Base-by-base conservation (phyloP, 306 rosid genomes). In the Astragalus glycyphyllos region DNA sequence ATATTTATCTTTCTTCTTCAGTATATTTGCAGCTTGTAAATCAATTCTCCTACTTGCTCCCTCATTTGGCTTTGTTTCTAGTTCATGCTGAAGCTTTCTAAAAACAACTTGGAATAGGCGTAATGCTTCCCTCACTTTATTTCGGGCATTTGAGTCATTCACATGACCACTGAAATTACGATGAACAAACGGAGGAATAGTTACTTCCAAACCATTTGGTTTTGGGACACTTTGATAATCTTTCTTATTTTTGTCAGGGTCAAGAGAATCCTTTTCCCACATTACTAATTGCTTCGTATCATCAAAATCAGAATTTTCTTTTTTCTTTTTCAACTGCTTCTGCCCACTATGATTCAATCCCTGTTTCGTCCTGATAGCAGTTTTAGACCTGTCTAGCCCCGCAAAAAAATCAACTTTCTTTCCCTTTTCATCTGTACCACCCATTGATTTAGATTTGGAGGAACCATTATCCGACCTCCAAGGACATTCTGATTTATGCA, bases 71-170 rank as follows among this genome's bases (percentile, higher is more conserved):
- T 84, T 82, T 17, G 87, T 83, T 83, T 93, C 98, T 20, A 80
- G 79, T 85, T 86, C 96, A 58, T 80, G 97, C 81, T 86, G 80
- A 61, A 90, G 84, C 88, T 87, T 93, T 79, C 96, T 78, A 84
- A 51, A 81, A 79, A 90, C 77, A 61, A 67, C 94, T 80, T 89
- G 96, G 73, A 85, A 93, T 16, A 85, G 79, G 34, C 94, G 92
- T 81, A 90, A 72, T 38, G 87, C 75, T 83, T 90, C 89, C 82
- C 89, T 86, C 74, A 93, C 98, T 75, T 73, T 83, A 65, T 65
- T 69, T 15, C 94, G 86, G 40, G 83, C 84, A 77, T 11, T 75
- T 48, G 83, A 54, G 47, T 83, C 88, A 41, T 15, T 70, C 6
- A 46, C 83, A 11, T 71, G 69, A 46, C 83, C 75, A 55, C 55